phyloP scores from a whole-genome alignment of 1,284 basidiomycete species.

The Malassezia pachydermatis region DNA sequence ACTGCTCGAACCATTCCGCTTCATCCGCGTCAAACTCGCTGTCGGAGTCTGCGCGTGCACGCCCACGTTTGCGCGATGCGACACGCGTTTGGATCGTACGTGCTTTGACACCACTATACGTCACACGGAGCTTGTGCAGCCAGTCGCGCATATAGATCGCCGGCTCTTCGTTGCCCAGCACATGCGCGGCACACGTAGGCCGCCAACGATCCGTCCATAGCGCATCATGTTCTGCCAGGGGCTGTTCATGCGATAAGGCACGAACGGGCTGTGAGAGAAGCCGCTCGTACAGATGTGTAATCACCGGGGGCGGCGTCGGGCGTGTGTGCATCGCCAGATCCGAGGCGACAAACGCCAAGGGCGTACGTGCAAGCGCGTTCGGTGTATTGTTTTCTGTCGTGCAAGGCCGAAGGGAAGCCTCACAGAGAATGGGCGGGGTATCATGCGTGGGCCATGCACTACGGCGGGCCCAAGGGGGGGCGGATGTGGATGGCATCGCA shows the following conservation, averaged over 20 bases:
- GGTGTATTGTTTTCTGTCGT: neutral
- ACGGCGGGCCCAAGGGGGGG: neutral
- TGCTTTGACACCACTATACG: neutral
- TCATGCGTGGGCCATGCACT: neutral
- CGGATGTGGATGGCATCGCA: neutral
- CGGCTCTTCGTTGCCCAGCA: slow-evolving; percentile 20
- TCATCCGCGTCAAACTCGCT: slow-evolving; percentile 19
- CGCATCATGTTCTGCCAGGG: neutral
- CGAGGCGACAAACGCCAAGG: slow-evolving; percentile 5
- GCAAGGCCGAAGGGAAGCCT: neutral
- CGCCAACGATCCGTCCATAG: slow-evolving; percentile 22
- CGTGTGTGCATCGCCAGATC: slow-evolving; percentile 2
- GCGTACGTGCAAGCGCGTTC: slow-evolving; percentile 1
- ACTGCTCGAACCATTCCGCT: slow-evolving; percentile 27
- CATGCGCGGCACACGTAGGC: slow-evolving; percentile 18
- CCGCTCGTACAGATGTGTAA: neutral
- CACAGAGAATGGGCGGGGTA: neutral
- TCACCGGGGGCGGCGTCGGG: neutral
- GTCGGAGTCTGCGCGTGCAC: slow-evolving; percentile 19
- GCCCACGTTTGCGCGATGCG: slow-evolving; percentile 8
- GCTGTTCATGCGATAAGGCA: neutral
- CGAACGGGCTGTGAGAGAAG: neutral
- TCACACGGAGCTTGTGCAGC: slow-evolving; percentile 20
- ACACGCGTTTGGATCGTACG: slow-evolving; percentile 6
- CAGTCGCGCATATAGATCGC: slow-evolving; percentile 24